Base-by-base conservation (phyloP, 495 filamentous ascomycete species). In the Penicillium chermesinum region DNA sequence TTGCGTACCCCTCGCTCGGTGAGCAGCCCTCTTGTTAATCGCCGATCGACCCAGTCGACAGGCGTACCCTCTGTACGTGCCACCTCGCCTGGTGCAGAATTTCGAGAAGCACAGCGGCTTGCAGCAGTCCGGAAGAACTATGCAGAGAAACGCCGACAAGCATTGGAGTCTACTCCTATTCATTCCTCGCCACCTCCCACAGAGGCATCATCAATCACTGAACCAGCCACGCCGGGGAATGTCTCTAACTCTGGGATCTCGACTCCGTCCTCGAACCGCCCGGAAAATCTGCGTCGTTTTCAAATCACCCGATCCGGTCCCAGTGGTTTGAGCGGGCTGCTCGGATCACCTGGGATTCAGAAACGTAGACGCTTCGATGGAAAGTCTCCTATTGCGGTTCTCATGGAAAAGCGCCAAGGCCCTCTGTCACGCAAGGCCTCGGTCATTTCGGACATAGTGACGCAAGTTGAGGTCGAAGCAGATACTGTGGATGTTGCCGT, bases 11-110 rank as follows among this genome's bases (percentile, higher is more conserved):
- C 71, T 7, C 61, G 69, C 27, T 72, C 71, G 16, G 69, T 72
- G 45, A 75, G 71, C 53, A 3, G 30, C 45, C 18, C 57, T n/a
- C n/a, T n/a, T n/a, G n/a, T n/a, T n/a, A n/a, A n/a, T n/a, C n/a
- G n/a, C n/a, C n/a, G n/a, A n/a, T n/a, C 49, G 1, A 16, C 42
- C 8, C 58, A 41, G 13, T 53, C 50, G 9, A 57, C 30, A 14
- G 64, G 62, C 16, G 63, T 75, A 2, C 72, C 72, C 13, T 25
- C 55, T 18, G 69, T 75, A 19, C 61, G 70, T 25, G 66, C 70
- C 12, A 75, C 72, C 0, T 73, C 72, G 0, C 72, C 72, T 1
- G 72, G 72, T 13, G 72, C 70, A 2, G 72, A 75, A 52, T 53
- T 73, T 36, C 65, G 70, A 16, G 70, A 71, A 35, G 67, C 60